Evolutionary conservation across 192 early-diverging fungal genomes (phyloP), one percentile per base, ranked within the genome.

Genomic region (Coemansia sp.): DNA sequence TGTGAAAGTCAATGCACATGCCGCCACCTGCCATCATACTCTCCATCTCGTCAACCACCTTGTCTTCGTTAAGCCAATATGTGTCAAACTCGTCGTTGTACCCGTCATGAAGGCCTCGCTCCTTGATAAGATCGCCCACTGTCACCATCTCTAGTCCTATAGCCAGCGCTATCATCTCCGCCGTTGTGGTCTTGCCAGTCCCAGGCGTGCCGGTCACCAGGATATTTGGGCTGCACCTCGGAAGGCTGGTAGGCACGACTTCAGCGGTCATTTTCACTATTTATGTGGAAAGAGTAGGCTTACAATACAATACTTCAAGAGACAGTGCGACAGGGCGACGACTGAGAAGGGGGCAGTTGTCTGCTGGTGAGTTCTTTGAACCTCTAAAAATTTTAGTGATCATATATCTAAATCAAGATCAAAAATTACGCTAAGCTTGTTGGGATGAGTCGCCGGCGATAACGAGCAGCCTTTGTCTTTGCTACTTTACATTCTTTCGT

Each of bases 31-130:
- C 81, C 87, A 98, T 85, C 70, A 84, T 75, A 4, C 83, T 84
- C 79, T 98, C 96, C 77, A 98, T 84, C 84, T 96, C 94, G 70
- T 98, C 96, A 5, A 94, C 80, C 3, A 98, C 86, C 84, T 91
- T 92, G 76, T 98, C 96, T 63, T 98, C 96, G 69, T 98, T 91
- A 30, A 97, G 72, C 63, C 92, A 87, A 59, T 89, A 94, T 21
- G 88, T 90, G 75, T 95, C 89, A 63, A 90, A 96, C 65, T 95
- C 93, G 27, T 90, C 88, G 68, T 93, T 84, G 63, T 86, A 92
- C 25, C 95, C 94, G 59, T 92, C 87, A 74, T 98, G 93, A 36
- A 96, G 83, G n/a, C 68, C 72, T 62, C 88, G 89, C 72, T 92
- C 86, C 72, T 96, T 97, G 60, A 97, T 91, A 7, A 95, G 74